Evolutionary conservation across 257 asterid genomes (phyloP).

Genomic region (Nicotiana obtusifolia): DNA sequence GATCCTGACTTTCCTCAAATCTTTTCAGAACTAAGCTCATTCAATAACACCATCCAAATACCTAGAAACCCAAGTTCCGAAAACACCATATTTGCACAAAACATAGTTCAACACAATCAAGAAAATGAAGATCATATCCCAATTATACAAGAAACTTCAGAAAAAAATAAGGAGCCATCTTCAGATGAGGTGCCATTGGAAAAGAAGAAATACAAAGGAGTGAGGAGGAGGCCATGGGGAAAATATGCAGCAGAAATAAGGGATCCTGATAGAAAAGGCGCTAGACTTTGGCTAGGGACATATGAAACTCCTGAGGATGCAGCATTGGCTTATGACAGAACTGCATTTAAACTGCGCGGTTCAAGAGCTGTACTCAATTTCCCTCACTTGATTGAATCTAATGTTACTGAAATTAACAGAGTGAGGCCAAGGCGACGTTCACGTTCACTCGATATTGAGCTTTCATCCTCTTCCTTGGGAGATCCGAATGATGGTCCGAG

Average conservation of each 20-base stretch:
- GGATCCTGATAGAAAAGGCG: not conserved
- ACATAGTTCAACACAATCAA: not conserved
- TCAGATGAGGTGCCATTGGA: not conserved
- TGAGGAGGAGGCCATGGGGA: slow-evolving; percentile 10
- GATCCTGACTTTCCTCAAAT: not conserved
- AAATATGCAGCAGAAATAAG: slow-evolving; percentile 11
- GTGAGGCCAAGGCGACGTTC: not conserved
- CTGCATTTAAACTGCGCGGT: slow-evolving; percentile 3
- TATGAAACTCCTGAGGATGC: slow-evolving; percentile 12
- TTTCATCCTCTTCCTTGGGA: not conserved
- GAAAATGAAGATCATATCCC: not conserved
- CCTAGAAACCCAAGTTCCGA: not conserved
- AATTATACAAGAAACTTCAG: not conserved
- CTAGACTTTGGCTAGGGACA: slow-evolving; percentile 3
- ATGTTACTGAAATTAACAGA: not conserved
- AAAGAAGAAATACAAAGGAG: not conserved
- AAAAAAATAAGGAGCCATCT: not conserved
- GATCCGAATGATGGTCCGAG: not conserved
- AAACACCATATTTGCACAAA: not conserved
- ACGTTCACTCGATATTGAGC: not conserved
- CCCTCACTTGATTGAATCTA: not conserved
- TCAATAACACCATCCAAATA: not conserved
- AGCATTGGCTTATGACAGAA: slow-evolving; percentile 11
- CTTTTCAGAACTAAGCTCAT: not conserved
- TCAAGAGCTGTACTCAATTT: not conserved